A percentile compares a stretch with the other conserved stretches of the same genome.
Evolutionary conservation across 164 flowering plant species (phyloP).

Genomic region (Macadamia integrifolia): DNA sequence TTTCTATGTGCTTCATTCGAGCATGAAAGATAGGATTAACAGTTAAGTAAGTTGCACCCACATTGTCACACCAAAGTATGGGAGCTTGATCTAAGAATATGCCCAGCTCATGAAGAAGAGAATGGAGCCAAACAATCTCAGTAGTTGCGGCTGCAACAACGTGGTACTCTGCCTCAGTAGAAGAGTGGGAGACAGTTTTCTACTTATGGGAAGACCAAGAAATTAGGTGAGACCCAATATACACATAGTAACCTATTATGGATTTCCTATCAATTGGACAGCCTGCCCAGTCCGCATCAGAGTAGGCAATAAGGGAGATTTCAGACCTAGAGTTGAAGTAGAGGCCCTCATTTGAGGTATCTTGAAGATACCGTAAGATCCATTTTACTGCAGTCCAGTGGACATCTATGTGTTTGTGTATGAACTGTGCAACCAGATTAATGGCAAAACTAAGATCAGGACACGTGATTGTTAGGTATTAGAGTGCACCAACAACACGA

Average conservation of each 20-base stretch:
- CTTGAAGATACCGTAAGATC: too few relatives aligned
- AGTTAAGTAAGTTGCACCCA: background rate
- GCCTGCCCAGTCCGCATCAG: slow-evolving; percentile 11
- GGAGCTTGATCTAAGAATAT: background rate
- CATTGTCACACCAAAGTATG: slow-evolving; percentile 5
- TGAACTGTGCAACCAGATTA: background rate
- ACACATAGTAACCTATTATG: background rate
- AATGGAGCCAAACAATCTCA: background rate
- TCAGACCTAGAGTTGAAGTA: too few relatives aligned
- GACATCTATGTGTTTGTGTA: background rate
- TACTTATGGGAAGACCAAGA: slow-evolving; percentile 2
- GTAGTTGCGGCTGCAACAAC: background rate
- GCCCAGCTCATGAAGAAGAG: background rate
- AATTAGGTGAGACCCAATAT: slow-evolving; percentile 2
- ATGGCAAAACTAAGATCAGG: too few relatives aligned
- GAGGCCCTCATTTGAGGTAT: too few relatives aligned
- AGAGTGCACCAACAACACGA: too few relatives aligned
- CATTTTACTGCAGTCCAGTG: background rate
- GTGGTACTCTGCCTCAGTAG: background rate
- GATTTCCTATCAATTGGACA: background rate
- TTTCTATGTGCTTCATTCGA: slow-evolving; percentile 10
- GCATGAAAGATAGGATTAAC: slow-evolving; percentile 6
- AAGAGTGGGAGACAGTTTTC: background rate
- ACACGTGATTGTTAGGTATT: too few relatives aligned
- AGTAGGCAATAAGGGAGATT: background rate